These are phyloP conservation scores for Chlamydomonas incerta DNA, from an alignment of 139 green algal genomes.

Conservation along the genomic window DNA sequence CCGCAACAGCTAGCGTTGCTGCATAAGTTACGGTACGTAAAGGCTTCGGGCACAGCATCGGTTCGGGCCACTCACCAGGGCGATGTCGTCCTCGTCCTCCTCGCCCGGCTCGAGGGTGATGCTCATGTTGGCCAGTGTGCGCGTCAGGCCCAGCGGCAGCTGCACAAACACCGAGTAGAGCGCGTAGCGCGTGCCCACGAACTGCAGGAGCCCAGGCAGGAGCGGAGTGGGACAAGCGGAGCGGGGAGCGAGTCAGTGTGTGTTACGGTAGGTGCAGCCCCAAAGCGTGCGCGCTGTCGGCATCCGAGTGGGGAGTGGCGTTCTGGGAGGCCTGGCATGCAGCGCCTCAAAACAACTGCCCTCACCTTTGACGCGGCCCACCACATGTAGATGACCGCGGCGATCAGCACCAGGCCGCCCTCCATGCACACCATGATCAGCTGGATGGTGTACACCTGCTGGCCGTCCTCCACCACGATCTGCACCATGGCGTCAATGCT, in stretches of 20 bases:
- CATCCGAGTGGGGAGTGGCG: too few species aligned
- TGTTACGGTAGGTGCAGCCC: too few species aligned
- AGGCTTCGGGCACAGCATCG: too few species aligned
- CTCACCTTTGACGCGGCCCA: background rate
- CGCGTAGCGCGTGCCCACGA: background rate
- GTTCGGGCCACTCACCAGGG: too few species aligned
- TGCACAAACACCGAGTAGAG: constrained; percentile 2
- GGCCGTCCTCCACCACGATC: background rate
- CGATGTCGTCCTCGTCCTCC: background rate
- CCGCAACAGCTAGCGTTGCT: too few species aligned
- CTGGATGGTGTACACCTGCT: background rate
- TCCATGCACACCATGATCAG: constrained; percentile 13
- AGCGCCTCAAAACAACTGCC: too few species aligned
- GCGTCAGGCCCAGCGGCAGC: constrained; percentile 2
- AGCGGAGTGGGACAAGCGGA: background rate
- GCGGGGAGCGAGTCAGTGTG: background rate
- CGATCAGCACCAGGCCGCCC: background rate
- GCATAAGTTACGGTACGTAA: too few species aligned
- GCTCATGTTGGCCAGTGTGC: constrained; percentile 8
- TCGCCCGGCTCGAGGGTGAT: background rate
- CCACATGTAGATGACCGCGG: background rate
- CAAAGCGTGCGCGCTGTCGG: too few species aligned
- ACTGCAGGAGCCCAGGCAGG: background rate
- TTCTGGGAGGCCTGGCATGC: too few species aligned
- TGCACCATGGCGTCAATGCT: constrained; percentile 13